phyloP scores from a whole-genome alignment of 1,284 basidiomycete genomes.

The Chiua sp. region DNA sequence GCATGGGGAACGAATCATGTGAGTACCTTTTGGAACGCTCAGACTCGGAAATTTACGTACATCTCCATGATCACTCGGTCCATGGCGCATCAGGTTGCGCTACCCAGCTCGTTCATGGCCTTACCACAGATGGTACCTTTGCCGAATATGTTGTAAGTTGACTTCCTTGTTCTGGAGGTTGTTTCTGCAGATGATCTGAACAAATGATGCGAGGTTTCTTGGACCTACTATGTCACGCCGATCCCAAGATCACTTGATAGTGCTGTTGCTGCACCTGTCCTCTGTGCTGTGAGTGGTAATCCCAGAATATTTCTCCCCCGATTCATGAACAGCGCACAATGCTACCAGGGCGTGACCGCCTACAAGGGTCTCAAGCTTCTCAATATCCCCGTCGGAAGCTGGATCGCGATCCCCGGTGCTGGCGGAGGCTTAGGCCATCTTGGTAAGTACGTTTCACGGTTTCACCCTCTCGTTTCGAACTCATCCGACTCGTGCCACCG shows the following conservation, averaged over 20 bases:
- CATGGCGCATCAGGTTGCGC: slow-evolving; percentile 40
- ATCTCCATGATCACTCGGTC: background rate
- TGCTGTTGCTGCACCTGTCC: slow-evolving; percentile 65
- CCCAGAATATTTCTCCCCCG: background rate
- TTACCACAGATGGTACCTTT: slow-evolving; percentile 62
- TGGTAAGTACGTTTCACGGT: slow-evolving; percentile 37
- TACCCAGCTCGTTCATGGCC: slow-evolving; percentile 55
- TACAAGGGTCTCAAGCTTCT: slow-evolving; percentile 73
- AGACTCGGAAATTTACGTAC: background rate
- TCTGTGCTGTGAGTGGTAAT: slow-evolving; percentile 58
- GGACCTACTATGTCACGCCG: slow-evolving; percentile 66
- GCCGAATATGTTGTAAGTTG: slow-evolving; percentile 48
- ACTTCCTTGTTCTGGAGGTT: too few species aligned
- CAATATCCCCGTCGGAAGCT: slow-evolving; percentile 60
- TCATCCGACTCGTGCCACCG: background rate
- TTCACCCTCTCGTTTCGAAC: background rate
- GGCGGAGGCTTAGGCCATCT: slow-evolving; percentile 67
- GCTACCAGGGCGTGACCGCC: slow-evolving; percentile 60
- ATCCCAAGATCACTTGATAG: slow-evolving; percentile 65
- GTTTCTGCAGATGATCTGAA: background rate
- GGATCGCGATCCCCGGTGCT: slow-evolving; percentile 72
- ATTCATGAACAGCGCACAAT: background rate
- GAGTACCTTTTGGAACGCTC: slow-evolving; percentile 28
- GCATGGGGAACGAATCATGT: slow-evolving; percentile 58
- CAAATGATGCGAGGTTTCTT: slow-evolving; percentile 47